Conservation (phyloP, 2,329 filamentous ascomycete genomes). For the Colletotrichum spinosum region DNA sequence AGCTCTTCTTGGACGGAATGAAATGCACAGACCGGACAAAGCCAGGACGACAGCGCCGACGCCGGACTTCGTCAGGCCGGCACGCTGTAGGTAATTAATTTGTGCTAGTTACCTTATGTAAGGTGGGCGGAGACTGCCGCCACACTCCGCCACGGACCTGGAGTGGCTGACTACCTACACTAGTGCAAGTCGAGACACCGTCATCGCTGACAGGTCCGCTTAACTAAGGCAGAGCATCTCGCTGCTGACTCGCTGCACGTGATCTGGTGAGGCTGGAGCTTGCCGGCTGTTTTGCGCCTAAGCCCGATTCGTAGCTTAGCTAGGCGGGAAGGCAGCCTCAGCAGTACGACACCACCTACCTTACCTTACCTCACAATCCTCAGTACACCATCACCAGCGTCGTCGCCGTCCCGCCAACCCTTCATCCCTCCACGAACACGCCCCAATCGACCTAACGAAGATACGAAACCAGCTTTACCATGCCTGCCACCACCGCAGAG, state of each 20-base stretch:
- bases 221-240: neutral
- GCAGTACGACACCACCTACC: conserved; percentile 39
- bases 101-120: neutral
- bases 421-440: conserved; percentile 25
- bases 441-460: conserved; percentile 37
- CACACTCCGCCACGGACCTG: neutral
- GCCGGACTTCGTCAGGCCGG: conserved; percentile 19
- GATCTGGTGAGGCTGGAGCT: conserved; percentile 38
- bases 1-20: conserved; percentile 7
- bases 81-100: no score
- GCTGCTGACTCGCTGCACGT: conserved; percentile 22
- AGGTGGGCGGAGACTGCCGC: neutral
- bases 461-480: conserved; percentile 56
- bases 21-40: conserved; percentile 9
- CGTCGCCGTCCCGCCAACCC: conserved; percentile 19
- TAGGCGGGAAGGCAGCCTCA: conserved; percentile 44
- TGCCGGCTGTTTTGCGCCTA: conserved; percentile 26
- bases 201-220: neutral
- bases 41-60: conserved; percentile 14
- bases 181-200: neutral
- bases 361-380: conserved; percentile 4
- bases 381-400: conserved; percentile 23
- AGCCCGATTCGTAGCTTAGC: conserved; percentile 37
- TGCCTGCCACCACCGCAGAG: conserved; percentile 97
- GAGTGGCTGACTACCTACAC: neutral